Percentiles rank a stretch among this genome's conserved stretches.
Conservation (phyloP, 1,284 basidiomycete genomes). For the Tilletia caries region DNA sequence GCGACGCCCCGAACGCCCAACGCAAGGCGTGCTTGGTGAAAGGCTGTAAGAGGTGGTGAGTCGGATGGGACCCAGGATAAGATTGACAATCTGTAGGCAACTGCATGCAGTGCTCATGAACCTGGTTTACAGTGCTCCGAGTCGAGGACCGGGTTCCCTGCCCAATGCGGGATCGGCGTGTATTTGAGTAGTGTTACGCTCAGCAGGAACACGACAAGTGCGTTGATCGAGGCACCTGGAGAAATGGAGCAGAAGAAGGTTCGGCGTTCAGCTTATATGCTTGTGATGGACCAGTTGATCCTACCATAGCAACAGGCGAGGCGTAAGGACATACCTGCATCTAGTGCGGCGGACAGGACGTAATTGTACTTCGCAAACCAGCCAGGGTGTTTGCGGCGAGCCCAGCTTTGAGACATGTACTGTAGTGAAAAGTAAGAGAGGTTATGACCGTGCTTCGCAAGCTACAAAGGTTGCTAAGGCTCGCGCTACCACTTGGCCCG, state of each 20-base stretch:
- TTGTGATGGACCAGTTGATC: too few species aligned
- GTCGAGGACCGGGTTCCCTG: slow-evolving; percentile 16
- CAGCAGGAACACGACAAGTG: slow-evolving; percentile 56
- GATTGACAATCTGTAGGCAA: too few species aligned
- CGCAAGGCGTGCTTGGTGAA: too few species aligned
- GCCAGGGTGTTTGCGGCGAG: slow-evolving; percentile 47
- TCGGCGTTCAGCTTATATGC: neutral
- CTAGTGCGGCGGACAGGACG: slow-evolving; percentile 56
- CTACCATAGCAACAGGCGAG: neutral
- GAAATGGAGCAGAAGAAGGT: slow-evolving; percentile 10
- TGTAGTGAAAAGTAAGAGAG: neutral
- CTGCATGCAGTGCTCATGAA: neutral
- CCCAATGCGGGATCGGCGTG: slow-evolving; percentile 28
- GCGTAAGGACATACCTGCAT: slow-evolving; percentile 53
- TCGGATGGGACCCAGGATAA: neutral
- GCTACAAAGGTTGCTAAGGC: neutral
- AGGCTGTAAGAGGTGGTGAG: neutral
- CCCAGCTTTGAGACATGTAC: slow-evolving; percentile 54
- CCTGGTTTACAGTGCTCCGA: slow-evolving; percentile 28
- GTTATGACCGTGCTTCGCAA: neutral
- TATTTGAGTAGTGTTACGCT: slow-evolving; percentile 44
- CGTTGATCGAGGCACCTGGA: slow-evolving; percentile 53
- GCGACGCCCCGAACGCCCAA: too few species aligned
- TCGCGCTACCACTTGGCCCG: too few species aligned
- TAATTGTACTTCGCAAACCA: slow-evolving; percentile 51